Percentiles rank a stretch among this genome's conserved stretches.
phyloP scores from a whole-genome alignment of 2,329 filamentous ascomycete species.

The Scedosporium apiospermum region DNA sequence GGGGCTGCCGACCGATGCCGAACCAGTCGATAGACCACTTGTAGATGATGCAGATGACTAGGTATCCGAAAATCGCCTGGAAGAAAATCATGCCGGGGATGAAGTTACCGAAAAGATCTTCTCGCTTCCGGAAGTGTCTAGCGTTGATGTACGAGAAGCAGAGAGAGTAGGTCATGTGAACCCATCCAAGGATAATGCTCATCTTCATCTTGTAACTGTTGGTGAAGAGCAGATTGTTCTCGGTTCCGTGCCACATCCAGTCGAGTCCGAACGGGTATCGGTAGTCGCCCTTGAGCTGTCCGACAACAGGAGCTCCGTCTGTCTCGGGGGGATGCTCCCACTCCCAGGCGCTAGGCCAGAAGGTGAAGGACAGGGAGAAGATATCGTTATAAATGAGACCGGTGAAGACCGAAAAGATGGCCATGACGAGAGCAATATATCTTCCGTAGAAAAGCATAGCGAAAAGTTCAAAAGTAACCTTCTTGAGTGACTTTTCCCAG shows the following conservation, averaged over 20 bases:
- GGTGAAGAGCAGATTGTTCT: conserved; percentile 89
- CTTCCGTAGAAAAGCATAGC: conserved; percentile 98
- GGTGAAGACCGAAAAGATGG: conserved; percentile 91
- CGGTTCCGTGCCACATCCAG: conserved; percentile 91
- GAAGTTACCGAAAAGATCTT: conserved; percentile 97
- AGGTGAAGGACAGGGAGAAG: conserved; percentile 85
- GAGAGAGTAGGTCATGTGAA: conserved; percentile 97
- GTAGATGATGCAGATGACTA: conserved; percentile 88
- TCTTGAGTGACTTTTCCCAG: conserved; percentile 87
- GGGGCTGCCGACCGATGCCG: conserved; percentile 54
- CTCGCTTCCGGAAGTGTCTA: conserved; percentile 84
- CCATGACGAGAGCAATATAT: conserved; percentile 98
- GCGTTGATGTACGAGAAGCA: conserved; percentile 90
- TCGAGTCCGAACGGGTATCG: conserved; percentile 94
- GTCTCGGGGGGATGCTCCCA: conserved; percentile 54
- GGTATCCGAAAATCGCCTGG: conserved; percentile 96
- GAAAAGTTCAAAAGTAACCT: conserved; percentile 87
- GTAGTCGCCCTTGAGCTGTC: conserved; percentile 61
- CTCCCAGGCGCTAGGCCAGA: conserved; percentile 86
- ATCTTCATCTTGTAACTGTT: conserved; percentile 99
- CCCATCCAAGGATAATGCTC: conserved; percentile 94
- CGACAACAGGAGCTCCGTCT: conserved; percentile 54
- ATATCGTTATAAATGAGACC: conserved; percentile 96
- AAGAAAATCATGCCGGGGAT: conserved; percentile 99
- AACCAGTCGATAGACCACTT: conserved; percentile 93